A percentile compares a stretch with the other conserved stretches of the same genome.
These are phyloP conservation scores for Hyaloscypha hepaticicola DNA, from an alignment of 495 filamentous ascomycete genomes.

Conservation along the genomic window DNA sequence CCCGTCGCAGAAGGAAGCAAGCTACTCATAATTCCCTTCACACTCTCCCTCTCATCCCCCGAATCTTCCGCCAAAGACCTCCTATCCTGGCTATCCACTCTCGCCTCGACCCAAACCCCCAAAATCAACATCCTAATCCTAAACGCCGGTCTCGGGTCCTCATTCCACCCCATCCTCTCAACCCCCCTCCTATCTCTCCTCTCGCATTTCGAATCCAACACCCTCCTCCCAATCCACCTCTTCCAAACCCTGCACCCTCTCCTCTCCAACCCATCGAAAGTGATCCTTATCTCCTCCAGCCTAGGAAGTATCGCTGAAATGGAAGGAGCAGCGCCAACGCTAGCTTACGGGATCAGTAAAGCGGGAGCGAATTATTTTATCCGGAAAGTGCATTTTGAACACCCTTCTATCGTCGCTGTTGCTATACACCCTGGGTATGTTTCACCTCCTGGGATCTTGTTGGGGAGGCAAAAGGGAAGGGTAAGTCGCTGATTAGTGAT, in stretches of 20 bases:
- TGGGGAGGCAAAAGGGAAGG: not conserved
- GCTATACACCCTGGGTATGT: slow-evolving; percentile 43
- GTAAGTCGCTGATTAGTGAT: not conserved
- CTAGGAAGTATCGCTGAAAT: slow-evolving; percentile 37
- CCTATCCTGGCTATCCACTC: not conserved
- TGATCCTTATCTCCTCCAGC: slow-evolving; percentile 35
- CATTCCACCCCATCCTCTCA: slow-evolving; percentile 4
- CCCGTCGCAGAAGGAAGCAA: slow-evolving; percentile 11
- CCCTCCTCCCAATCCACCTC: slow-evolving; percentile 32
- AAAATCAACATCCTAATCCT: slow-evolving; percentile 27
- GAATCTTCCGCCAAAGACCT: not conserved
- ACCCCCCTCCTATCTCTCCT: slow-evolving; percentile 18
- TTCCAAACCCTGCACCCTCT: slow-evolving; percentile 35
- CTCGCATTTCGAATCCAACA: slow-evolving; percentile 36
- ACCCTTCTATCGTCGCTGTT: slow-evolving; percentile 35
- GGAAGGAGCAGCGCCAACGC: slow-evolving; percentile 28
- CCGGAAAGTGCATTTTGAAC: slow-evolving; percentile 42
- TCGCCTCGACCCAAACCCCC: not conserved
- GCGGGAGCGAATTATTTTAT: slow-evolving; percentile 43
- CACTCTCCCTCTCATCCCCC: not conserved
- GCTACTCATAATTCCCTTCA: slow-evolving; percentile 12
- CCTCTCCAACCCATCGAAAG: slow-evolving; percentile 28
- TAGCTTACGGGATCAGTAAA: slow-evolving; percentile 44
- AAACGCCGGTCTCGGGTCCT: slow-evolving; percentile 22
- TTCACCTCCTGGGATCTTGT: not conserved